Conservation (phyloP, 1,284 basidiomycete species). For the Apiotrichum brassicae region DNA sequence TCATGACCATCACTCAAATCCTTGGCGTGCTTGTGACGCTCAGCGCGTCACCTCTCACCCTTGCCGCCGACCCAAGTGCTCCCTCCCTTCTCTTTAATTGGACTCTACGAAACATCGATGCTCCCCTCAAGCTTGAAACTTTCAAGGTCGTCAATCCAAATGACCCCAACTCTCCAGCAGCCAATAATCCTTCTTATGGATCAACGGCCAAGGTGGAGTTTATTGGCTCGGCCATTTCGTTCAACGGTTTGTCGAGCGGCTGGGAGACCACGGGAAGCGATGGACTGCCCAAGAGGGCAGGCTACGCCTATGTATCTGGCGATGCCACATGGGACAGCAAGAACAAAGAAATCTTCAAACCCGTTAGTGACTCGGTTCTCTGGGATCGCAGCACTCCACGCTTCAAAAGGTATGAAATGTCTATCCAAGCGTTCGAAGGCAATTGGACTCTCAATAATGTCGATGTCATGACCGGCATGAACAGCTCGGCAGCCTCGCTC, state of each 20-base stretch:
- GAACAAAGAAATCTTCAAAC: neutral
- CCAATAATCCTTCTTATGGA: neutral
- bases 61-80: neutral
- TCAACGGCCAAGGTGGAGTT: neutral
- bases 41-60: no score
- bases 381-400: neutral
- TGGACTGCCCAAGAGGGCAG: neutral
- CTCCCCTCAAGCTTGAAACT: neutral
- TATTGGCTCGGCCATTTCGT: neutral
- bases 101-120: neutral
- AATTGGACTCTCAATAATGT: neutral
- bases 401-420: neutral
- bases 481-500: neutral
- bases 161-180: neutral
- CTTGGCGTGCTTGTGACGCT: no score
- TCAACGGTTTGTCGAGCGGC: neutral
- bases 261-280: neutral
- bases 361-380: neutral
- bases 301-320: neutral
- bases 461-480: neutral
- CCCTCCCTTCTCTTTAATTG: neutral
- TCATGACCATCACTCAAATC: no score
- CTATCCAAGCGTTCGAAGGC: neutral
- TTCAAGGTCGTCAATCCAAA: neutral
- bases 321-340: neutral